Conservation (phyloP, 148 eudicot species). For the Nepenthes gracilis region DNA sequence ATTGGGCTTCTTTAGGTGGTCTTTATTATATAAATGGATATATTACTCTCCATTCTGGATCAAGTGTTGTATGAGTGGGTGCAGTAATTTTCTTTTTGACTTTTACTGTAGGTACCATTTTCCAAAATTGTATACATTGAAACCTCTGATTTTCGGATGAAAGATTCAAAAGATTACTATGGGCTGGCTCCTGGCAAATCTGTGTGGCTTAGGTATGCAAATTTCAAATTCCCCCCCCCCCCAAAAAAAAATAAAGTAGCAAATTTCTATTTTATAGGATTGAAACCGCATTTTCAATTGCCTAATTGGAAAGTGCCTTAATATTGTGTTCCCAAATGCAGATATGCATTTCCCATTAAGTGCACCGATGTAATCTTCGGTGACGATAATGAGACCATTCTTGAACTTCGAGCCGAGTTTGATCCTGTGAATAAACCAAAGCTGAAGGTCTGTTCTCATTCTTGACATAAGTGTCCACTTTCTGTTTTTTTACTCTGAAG, state of each 20-base stretch:
- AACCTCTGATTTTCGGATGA: constrained; percentile 81
- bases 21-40: background rate
- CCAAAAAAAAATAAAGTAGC: too few relatives aligned
- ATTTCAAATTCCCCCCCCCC: background rate
- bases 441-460: constrained; percentile 53
- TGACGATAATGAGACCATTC: constrained; percentile 75
- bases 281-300: background rate
- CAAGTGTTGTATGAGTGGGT: background rate
- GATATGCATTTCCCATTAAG: constrained; percentile 81
- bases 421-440: constrained; percentile 78
- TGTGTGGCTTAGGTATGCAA: constrained; percentile 63
- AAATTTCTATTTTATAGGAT: background rate
- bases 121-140: constrained; percentile 85
- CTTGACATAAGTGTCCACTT: background rate
- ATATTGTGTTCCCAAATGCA: constrained; percentile 14
- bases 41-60: background rate
- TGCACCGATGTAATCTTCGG: constrained; percentile 84
- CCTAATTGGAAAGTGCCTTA: background rate
- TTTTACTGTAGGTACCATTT: constrained; percentile 56
- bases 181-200: constrained; percentile 96
- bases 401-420: constrained; percentile 87
- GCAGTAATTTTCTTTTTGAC: background rate
- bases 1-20: background rate
- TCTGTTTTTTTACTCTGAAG: background rate
- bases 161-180: constrained; percentile 93